These are phyloP conservation scores for Taxillus chinensis DNA, from an alignment of 164 flowering plant genomes.

Conservation along the genomic window DNA sequence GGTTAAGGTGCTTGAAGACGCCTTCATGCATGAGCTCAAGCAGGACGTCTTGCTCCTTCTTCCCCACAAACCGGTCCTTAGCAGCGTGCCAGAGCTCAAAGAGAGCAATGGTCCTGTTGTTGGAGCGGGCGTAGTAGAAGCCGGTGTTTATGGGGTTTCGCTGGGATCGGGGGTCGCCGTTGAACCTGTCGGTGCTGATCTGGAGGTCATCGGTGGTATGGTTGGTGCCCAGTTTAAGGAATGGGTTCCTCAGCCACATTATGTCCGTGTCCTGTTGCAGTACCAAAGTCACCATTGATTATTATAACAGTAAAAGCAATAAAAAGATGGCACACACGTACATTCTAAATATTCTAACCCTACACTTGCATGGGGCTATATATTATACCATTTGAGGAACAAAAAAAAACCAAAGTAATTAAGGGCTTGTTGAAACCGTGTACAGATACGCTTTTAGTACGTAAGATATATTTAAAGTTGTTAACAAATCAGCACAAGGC, in stretches of 20 bases:
- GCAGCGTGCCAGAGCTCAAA: not conserved
- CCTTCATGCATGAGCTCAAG: slow-evolving; percentile 18
- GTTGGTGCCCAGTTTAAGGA: slow-evolving; percentile 19
- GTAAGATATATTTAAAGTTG: too few species aligned
- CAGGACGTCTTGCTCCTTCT: slow-evolving; percentile 25
- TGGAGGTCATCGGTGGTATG: slow-evolving; percentile 34
- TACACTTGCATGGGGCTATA: too few species aligned
- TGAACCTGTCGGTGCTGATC: slow-evolving; percentile 41
- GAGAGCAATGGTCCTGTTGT: slow-evolving; percentile 44
- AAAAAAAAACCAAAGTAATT: too few species aligned
- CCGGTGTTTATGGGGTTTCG: slow-evolving; percentile 45
- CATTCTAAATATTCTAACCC: too few species aligned
- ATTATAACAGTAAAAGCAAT: too few species aligned
- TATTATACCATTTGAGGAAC: too few species aligned
- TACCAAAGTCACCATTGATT: not conserved
- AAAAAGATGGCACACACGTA: too few species aligned
- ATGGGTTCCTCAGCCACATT: slow-evolving; percentile 65
- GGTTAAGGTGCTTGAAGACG: slow-evolving; percentile 12
- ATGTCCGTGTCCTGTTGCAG: slow-evolving; percentile 55
- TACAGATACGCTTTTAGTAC: too few species aligned
- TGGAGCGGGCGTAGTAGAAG: slow-evolving; percentile 48
- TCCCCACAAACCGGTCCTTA: not conserved
- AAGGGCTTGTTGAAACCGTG: too few species aligned
- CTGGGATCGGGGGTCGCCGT: slow-evolving; percentile 23
- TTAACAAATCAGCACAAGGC: too few species aligned